Evolutionary conservation across 1,139 yeast species (phyloP).

Genomic region (Hyphopichia burtonii): DNA sequence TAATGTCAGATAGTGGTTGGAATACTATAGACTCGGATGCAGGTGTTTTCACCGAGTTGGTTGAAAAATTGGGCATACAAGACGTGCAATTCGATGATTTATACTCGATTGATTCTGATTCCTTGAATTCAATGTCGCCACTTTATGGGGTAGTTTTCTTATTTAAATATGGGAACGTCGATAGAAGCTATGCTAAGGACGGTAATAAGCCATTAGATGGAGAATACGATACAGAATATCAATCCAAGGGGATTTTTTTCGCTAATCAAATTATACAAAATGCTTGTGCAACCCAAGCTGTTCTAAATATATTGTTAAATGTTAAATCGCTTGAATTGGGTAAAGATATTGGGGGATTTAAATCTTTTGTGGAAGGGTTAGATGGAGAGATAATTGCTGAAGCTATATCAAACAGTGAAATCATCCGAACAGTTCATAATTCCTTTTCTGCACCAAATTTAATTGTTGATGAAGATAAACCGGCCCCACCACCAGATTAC

Average conservation of each 20-base stretch:
- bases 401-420: conserved; percentile 60
- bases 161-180: conserved; percentile 56
- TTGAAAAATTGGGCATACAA: conserved; percentile 56
- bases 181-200: conserved; percentile 25
- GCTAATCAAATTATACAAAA: conserved; percentile 68
- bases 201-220: conserved; percentile 44
- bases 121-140: conserved; percentile 41
- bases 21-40: conserved; percentile 74
- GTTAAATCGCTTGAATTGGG: conserved; percentile 48
- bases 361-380: conserved; percentile 51
- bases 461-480: conserved; percentile 43
- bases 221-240: conserved; percentile 39
- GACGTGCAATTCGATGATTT: conserved; percentile 62
- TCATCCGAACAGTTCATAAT: conserved; percentile 59
- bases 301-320: conserved; percentile 55
- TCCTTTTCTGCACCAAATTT: conserved; percentile 61
- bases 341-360: conserved; percentile 47
- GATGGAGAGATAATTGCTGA: conserved; percentile 65
- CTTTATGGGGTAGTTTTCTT: conserved; percentile 63
- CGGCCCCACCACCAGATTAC: conserved; percentile 20
- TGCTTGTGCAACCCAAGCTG: conserved; percentile 80
- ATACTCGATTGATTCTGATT: conserved; percentile 51
- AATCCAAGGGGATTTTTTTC: conserved; percentile 47
- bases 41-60: conserved; percentile 68
- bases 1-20: conserved; percentile 44